phyloP scores from a whole-genome alignment of 2,329 filamentous ascomycete species.

The Pleoardoris graminearum region DNA sequence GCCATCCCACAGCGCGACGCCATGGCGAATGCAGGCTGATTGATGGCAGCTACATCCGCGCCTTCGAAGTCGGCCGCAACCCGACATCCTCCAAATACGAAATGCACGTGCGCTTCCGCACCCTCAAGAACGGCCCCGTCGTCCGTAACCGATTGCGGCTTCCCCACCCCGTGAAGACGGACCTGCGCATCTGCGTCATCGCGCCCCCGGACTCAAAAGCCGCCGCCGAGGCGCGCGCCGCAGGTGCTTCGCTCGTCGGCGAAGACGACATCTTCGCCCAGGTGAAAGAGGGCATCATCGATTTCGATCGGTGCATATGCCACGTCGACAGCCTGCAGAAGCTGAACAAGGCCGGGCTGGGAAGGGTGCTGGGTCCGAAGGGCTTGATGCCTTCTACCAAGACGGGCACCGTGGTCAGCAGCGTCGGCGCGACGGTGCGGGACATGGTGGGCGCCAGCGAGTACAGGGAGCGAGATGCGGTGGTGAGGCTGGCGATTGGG shows the following conservation, averaged over 20 bases:
- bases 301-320: conserved; percentile 89
- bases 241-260: conserved; percentile 81
- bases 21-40: not conserved
- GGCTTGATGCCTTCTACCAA: conserved; percentile 92
- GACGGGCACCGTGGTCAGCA: conserved; percentile 85
- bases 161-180: conserved; percentile 86
- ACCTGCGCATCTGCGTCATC: conserved; percentile 87
- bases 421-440: conserved; percentile 69
- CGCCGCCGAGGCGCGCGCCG: conserved; percentile 72
- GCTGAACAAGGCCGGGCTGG: conserved; percentile 79
- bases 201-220: conserved; percentile 78
- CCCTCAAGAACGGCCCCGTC: conserved; percentile 81
- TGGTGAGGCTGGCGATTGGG: conserved; percentile 86
- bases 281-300: conserved; percentile 74
- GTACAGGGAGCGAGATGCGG: conserved; percentile 83
- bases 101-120: conserved; percentile 78
- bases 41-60: conserved; percentile 75
- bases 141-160: conserved; percentile 86
- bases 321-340: conserved; percentile 77
- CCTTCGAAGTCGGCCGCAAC: conserved; percentile 83
- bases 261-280: conserved; percentile 83
- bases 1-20: not conserved
- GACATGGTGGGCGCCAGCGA: conserved; percentile 83
- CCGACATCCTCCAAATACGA: conserved; percentile 83
- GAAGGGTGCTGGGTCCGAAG: conserved; percentile 80